Evolutionary conservation across 2,329 filamentous ascomycete species (phyloP).

Genomic region (Calonectria hawksworthii): DNA sequence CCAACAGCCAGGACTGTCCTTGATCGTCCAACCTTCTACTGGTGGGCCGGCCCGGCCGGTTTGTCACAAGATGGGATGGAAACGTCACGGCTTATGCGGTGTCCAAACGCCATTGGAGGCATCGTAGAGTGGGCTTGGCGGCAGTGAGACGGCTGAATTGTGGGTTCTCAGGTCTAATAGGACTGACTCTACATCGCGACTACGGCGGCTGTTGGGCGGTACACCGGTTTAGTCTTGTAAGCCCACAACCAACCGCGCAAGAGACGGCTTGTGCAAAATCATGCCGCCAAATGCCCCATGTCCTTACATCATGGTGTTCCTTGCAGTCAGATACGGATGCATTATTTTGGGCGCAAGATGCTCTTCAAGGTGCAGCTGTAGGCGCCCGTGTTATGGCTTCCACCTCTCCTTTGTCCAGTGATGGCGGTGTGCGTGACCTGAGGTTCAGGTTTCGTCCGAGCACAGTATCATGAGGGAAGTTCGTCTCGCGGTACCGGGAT

Average conservation of each 20-base stretch:
- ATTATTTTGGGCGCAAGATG: neutral
- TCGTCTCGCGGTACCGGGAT: conserved; percentile 81
- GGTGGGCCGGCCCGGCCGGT: neutral
- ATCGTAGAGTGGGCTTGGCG: neutral
- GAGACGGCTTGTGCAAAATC: neutral
- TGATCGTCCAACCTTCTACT: neutral
- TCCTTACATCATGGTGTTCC: neutral
- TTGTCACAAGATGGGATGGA: neutral
- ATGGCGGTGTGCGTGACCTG: conserved; percentile 24
- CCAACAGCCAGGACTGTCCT: neutral
- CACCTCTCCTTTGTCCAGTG: conserved; percentile 9
- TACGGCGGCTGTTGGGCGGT: neutral
- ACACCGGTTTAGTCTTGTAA: neutral
- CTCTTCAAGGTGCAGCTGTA: conserved; percentile 9
- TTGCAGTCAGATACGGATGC: neutral
- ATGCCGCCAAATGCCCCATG: neutral
- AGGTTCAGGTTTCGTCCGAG: conserved; percentile 53
- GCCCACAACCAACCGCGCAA: neutral
- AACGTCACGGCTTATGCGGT: neutral
- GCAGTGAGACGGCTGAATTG: neutral
- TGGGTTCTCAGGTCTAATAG: neutral
- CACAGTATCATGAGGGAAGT: conserved; percentile 66
- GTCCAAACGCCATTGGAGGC: neutral
- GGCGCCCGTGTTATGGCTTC: conserved; percentile 18
- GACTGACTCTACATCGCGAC: neutral